Evolutionary conservation across 805 yeast genomes (phyloP).

Genomic region (Ogataea populi-albae): DNA sequence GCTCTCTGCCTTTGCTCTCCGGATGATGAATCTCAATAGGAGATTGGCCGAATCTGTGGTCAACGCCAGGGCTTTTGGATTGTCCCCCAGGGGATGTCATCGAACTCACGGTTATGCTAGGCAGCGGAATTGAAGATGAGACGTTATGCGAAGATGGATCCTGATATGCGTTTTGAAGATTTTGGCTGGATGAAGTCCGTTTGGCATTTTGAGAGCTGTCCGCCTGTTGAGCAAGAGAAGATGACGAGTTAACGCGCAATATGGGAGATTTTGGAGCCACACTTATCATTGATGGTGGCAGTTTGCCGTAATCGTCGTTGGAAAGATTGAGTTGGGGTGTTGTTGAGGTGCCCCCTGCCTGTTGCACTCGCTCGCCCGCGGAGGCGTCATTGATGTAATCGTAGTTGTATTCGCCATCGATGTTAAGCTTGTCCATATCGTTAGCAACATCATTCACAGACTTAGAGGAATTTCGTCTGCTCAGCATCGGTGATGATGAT

Average conservation of each 20-base stretch:
- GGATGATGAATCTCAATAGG: conserved; percentile 15
- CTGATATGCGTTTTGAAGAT: conserved; percentile 10
- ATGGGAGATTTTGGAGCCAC: conserved; percentile 35
- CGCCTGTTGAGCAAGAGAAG: conserved; percentile 21
- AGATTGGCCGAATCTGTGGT: conserved; percentile 16
- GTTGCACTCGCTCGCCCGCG: conserved; percentile 2
- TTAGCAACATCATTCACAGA: conserved; percentile 19
- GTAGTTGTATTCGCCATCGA: conserved; percentile 18
- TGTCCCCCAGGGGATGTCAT: conserved; percentile 1
- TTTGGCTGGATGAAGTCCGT: conserved; percentile 8
- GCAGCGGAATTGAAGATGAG: background rate
- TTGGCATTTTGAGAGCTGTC: conserved; percentile 6
- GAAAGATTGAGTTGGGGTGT: conserved; percentile 15
- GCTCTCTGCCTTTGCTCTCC: conserved; percentile 7
- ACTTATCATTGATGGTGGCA: conserved; percentile 35
- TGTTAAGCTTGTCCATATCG: conserved; percentile 18
- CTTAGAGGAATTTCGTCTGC: conserved; percentile 26
- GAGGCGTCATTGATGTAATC: conserved; percentile 23
- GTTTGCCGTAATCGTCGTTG: conserved; percentile 15
- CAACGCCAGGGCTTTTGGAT: background rate
- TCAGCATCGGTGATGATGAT: conserved; percentile 25
- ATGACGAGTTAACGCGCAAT: conserved; percentile 30
- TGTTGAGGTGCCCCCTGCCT: conserved; percentile 4
- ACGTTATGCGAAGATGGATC: background rate
- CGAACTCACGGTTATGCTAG: too few relatives aligned